Conservation (phyloP, 2,329 filamentous ascomycete genomes). For the Rhytidhysteron rufulum region DNA sequence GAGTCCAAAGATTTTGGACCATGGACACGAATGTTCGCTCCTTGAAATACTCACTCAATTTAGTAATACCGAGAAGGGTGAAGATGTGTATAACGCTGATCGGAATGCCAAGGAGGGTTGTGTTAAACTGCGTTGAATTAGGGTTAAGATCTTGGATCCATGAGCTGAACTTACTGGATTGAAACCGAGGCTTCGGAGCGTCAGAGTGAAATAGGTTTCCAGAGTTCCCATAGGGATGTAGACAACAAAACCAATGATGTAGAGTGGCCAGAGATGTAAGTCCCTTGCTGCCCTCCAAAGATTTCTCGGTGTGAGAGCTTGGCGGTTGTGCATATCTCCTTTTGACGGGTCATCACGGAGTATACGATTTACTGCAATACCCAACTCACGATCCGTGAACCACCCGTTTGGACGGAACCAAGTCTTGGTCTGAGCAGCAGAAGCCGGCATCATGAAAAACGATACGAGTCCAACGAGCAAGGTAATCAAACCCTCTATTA, state of each 20-base stretch:
- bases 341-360: slow-evolving; percentile 13
- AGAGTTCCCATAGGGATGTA: slow-evolving; percentile 44
- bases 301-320: slow-evolving; percentile 25
- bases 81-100: slow-evolving; percentile 41
- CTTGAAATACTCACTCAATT: slow-evolving; percentile 43
- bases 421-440: slow-evolving; percentile 2
- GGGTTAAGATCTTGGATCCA: slow-evolving; percentile 11
- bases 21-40: slow-evolving; percentile 46
- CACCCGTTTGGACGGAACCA: slow-evolving; percentile 1
- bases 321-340: slow-evolving; percentile 34
- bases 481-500: slow-evolving; percentile 48
- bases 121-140: too few species aligned
- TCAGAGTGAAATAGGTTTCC: slow-evolving; percentile 45
- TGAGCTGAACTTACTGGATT: too few species aligned
- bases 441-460: slow-evolving; percentile 14
- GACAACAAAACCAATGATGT: slow-evolving; percentile 29
- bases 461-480: slow-evolving; percentile 52
- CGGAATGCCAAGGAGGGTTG: slow-evolving; percentile 21
- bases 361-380: slow-evolving; percentile 5
- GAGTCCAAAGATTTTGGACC: slow-evolving; percentile 48
- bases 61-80: slow-evolving; percentile 45
- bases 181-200: slow-evolving; percentile 41
- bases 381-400: slow-evolving; percentile 4
- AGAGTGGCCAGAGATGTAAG: slow-evolving; percentile 38
- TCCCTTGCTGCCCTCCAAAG: slow-evolving; percentile 33